Percentiles rank a stretch among this genome's conserved stretches.
phyloP scores from a whole-genome alignment of 2,329 filamentous ascomycete species.

The Magnaporthiopsis incrustans region DNA sequence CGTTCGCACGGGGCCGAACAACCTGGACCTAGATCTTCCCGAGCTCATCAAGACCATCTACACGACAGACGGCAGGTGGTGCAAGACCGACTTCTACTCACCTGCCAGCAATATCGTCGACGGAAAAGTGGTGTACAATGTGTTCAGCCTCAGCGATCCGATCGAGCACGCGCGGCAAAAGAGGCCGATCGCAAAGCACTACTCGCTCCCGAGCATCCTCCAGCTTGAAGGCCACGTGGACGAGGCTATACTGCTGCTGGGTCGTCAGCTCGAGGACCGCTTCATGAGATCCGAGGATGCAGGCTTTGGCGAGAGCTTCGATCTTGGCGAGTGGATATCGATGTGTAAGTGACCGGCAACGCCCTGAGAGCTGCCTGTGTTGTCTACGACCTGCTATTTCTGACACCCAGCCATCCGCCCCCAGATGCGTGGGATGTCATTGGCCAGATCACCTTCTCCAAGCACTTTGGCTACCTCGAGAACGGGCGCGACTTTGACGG shows the following conservation, averaged over 20 bases:
- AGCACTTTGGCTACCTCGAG: constrained; percentile 33
- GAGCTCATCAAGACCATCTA: constrained; percentile 29
- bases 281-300: constrained; percentile 18
- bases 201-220: constrained; percentile 19
- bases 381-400: not conserved
- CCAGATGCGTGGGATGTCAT: constrained; percentile 31
- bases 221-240: constrained; percentile 18
- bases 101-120: constrained; percentile 16
- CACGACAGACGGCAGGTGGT: constrained; percentile 19
- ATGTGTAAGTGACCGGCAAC: not conserved
- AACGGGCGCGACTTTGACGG: constrained; percentile 27
- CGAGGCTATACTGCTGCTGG: constrained; percentile 21
- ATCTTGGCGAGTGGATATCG: constrained; percentile 3
- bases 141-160: constrained; percentile 28
- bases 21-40: constrained; percentile 28
- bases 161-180: constrained; percentile 21
- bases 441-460: constrained; percentile 29
- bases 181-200: constrained; percentile 24
- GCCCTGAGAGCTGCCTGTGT: not conserved
- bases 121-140: constrained; percentile 23
- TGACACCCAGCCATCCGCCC: constrained; percentile 7
- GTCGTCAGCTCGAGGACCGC: constrained; percentile 19
- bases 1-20: constrained; percentile 31
- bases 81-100: constrained; percentile 7
- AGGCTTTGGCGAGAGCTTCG: constrained; percentile 1